These are phyloP conservation scores for Fusarium nodosum DNA, from an alignment of 2,329 filamentous ascomycete species.

Conservation along the genomic window DNA sequence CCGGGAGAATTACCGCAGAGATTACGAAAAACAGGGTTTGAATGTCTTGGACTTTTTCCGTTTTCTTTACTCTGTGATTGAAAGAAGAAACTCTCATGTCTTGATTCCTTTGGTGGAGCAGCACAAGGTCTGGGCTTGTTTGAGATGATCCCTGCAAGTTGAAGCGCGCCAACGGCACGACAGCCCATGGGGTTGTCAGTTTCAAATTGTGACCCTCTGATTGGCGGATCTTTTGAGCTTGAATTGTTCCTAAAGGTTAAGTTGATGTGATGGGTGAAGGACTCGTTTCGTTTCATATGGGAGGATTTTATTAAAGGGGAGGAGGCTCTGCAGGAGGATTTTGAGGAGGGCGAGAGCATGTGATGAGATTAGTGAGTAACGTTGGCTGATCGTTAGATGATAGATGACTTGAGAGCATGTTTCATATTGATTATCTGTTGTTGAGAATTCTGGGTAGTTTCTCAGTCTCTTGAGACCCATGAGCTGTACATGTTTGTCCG, in stretches of 20 bases:
- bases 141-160: background rate
- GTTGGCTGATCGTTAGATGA: background rate
- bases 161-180: slow-evolving; percentile 6
- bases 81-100: no score
- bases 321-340: background rate
- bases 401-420: no score
- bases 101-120: background rate
- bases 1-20: background rate
- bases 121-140: background rate
- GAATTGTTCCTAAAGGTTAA: slow-evolving; percentile 7
- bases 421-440: no score
- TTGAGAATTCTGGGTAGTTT: no score
- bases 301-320: slow-evolving; percentile 7
- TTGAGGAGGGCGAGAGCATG: background rate
- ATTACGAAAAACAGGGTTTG: background rate
- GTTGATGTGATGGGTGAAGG: background rate
- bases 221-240: background rate
- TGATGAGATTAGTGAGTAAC: background rate
- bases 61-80: background rate
- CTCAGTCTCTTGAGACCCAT: no score
- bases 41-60: background rate
- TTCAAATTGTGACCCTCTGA: background rate
- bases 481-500: no score
- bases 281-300: slow-evolving; percentile 1
- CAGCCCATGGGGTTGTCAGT: background rate